Conservation (phyloP, 805 yeast species). For the Ogataea nonfermentans region DNA sequence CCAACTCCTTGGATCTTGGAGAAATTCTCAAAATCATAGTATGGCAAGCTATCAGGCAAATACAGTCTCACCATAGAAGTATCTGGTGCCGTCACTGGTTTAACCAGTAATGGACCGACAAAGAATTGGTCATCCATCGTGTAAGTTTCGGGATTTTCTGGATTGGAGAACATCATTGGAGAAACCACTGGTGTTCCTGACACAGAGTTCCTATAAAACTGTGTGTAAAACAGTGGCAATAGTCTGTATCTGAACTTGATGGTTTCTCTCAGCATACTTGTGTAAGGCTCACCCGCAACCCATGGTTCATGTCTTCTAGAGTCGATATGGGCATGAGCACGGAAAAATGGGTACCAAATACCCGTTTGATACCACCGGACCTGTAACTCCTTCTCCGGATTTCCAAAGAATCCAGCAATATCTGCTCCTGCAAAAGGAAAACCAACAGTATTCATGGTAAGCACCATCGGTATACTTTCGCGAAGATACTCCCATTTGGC, state of each 20-base stretch:
- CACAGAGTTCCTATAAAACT: constrained; percentile 61
- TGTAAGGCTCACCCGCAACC: constrained; percentile 73
- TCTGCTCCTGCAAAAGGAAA: constrained; percentile 96
- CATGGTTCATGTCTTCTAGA: constrained; percentile 92
- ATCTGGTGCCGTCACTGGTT: constrained; percentile 70
- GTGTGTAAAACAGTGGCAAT: constrained; percentile 77
- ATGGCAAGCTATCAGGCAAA: constrained; percentile 54
- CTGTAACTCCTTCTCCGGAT: constrained; percentile 77
- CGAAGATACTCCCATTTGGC: constrained; percentile 87
- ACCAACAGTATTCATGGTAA: constrained; percentile 78
- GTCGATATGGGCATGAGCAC: constrained; percentile 97
- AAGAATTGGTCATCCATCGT: constrained; percentile 81
- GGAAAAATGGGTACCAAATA: constrained; percentile 92
- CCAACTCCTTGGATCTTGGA: constrained; percentile 38
- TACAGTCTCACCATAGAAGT: constrained; percentile 40
- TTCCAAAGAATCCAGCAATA: constrained; percentile 94
- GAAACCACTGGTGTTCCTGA: constrained; percentile 68
- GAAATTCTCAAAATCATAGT: constrained; percentile 52
- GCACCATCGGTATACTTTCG: constrained; percentile 81
- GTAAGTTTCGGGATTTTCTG: constrained; percentile 46
- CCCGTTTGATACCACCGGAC: constrained; percentile 97
- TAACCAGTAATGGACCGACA: constrained; percentile 68
- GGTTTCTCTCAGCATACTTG: constrained; percentile 64
- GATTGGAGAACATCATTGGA: constrained; percentile 62
- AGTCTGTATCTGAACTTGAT: constrained; percentile 70